Base-by-base conservation (phyloP, 1,139 yeast genomes). In the Scheffersomyces parashehatae region DNA sequence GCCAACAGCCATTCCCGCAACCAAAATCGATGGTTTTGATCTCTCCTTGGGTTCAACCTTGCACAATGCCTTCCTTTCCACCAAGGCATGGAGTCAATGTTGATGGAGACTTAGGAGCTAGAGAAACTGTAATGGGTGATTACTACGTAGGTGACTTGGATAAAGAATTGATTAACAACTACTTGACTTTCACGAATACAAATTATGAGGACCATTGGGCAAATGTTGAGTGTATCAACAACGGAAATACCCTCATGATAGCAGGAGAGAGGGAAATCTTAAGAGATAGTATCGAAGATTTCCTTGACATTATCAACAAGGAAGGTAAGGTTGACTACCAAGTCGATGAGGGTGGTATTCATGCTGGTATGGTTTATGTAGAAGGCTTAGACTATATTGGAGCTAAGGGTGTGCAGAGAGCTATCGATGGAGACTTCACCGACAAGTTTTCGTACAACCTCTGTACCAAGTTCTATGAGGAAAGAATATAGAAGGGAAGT, bases 1-100 rank as follows among this genome's bases (percentile, higher is more conserved):
- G 45, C 10, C 45, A 26, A 4, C 35, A 37, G 8, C 35, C 49
- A 1, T 46, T 57, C 40, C 56, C 62, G 1, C 66, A 65, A 45
- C 75, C 76, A 7, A 52, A 48, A 10, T 64, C 71, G 2, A 50
- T 65, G 29, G 51, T 68, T 2, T 58, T 73, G 33, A 52, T 71
- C 5, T 70, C 78, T 14, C 81, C 81, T 3, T 76, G 81, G 81
- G 60, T 67, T 14, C 61, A 69, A 43, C 65, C 74, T 3, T 49
- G 48, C 37, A 56, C 53, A 16, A 38, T 41, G 6, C 63, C 62
- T 3, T 43, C 33, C 7, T 20, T 50, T 6, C 63, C 64, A 4
- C 45, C 59, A 8, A 51, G 49, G 15, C 57, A 56, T 35, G 67
- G 64, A 11, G 50, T 51, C 11, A 49, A 64, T 45, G 52, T 53